Conservation (phyloP, 2,329 filamentous ascomycete species). For the Nannizzia gypsea region DNA sequence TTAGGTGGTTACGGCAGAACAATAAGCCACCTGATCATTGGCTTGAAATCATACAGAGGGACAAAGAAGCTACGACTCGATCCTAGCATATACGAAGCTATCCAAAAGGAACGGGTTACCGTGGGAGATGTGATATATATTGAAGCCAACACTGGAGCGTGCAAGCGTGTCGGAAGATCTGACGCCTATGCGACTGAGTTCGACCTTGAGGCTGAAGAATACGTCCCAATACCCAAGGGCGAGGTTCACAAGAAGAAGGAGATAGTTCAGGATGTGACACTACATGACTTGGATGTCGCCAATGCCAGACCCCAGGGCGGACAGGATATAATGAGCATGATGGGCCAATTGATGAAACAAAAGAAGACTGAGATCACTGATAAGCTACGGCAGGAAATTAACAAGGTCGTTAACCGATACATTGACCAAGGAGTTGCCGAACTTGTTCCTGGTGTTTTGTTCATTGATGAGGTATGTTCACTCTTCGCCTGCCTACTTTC, state of each 20-base stretch:
- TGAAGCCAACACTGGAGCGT: conserved; percentile 95
- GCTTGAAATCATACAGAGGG: conserved; percentile 85
- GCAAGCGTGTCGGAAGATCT: conserved; percentile 89
- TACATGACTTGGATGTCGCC: conserved; percentile 92
- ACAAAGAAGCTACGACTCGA: conserved; percentile 96
- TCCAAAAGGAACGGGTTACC: conserved; percentile 93
- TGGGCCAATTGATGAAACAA: conserved; percentile 99
- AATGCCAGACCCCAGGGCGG: conserved; percentile 92
- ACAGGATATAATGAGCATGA: conserved; percentile 99
- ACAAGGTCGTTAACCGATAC: conserved; percentile 98
- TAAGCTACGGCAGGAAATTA: conserved; percentile 89
- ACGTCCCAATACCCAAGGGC: conserved; percentile 95
- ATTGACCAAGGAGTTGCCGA: conserved; percentile 97
- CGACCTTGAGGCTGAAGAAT: conserved; percentile 96
- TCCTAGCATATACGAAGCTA: conserved; percentile 97
- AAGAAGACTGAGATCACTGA: conserved; percentile 99
- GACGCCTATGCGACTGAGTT: conserved; percentile 98
- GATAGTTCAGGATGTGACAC: conserved; percentile 94
- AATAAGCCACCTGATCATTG: conserved; percentile 89
- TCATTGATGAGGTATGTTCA: conserved; percentile 79
- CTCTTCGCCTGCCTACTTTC: not conserved
- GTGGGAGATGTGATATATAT: conserved; percentile 98
- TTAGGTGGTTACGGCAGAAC: conserved; percentile 94
- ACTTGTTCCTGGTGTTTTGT: conserved; percentile 92
- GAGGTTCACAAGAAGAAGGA: conserved; percentile 99